Conservation (phyloP, 73 alveolate species). For the Tetrahymena malaccensis region DNA sequence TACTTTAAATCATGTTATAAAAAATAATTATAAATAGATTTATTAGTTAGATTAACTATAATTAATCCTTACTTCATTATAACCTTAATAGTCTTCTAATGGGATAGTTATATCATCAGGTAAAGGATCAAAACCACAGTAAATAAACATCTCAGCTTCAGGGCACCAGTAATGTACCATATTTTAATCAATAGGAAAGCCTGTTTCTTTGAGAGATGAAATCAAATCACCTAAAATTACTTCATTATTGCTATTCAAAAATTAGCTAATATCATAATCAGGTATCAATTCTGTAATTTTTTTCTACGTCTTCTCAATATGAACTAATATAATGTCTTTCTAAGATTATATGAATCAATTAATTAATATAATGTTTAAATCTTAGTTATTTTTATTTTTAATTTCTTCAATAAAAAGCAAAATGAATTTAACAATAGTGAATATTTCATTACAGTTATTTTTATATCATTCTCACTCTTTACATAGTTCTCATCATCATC, state of each 20-base stretch:
- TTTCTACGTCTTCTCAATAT: background rate
- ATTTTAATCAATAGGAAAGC: slow-evolving; percentile 16
- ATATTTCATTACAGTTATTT: background rate
- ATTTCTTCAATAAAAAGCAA: background rate
- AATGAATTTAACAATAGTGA: too few species aligned
- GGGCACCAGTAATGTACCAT: slow-evolving; percentile 10
- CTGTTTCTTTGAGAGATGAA: slow-evolving; percentile 2
- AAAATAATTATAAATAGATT: too few species aligned
- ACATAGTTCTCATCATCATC: background rate
- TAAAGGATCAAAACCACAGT: slow-evolving; percentile 39
- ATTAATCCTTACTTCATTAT: background rate
- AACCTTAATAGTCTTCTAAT: background rate
- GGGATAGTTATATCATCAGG: slow-evolving; percentile 8
- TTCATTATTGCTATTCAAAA: background rate
- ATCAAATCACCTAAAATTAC: background rate
- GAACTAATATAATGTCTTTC: background rate
- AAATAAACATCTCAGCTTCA: slow-evolving; percentile 30
- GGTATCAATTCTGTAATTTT: background rate
- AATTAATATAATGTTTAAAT: too few species aligned
- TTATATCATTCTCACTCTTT: background rate
- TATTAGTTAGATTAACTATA: too few species aligned
- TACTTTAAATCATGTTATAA: too few species aligned
- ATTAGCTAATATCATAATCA: background rate
- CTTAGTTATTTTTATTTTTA: too few species aligned
- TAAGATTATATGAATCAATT: background rate